phyloP scores from a whole-genome alignment of 345 rosid genomes.

The Populus davidiana region DNA sequence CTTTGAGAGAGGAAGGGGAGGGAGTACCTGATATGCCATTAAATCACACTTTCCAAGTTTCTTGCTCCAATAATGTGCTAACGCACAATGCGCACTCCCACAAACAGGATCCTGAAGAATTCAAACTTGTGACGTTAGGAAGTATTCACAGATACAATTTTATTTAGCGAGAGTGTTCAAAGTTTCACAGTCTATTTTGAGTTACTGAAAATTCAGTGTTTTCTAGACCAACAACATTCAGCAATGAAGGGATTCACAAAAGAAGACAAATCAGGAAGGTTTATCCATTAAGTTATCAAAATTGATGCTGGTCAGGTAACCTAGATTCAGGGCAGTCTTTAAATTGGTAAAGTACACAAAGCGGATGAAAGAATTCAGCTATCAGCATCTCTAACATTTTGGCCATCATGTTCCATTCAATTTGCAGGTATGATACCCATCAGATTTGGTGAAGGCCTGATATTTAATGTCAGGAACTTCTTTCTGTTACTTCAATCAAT shows the following conservation, averaged over 20 bases:
- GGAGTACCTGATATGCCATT: slow-evolving; percentile 53
- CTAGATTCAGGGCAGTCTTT: neutral
- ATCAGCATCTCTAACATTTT: neutral
- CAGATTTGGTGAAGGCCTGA: neutral
- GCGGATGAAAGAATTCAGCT: neutral
- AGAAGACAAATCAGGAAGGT: neutral
- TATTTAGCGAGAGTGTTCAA: too few species aligned
- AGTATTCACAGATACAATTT: neutral
- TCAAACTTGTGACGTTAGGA: neutral
- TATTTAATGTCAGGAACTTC: neutral
- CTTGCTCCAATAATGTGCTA: slow-evolving; percentile 66
- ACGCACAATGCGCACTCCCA: slow-evolving; percentile 77
- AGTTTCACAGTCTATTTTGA: too few species aligned
- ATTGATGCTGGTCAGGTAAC: neutral
- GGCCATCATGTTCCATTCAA: neutral
- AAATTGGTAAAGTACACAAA: neutral
- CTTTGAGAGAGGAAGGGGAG: neutral
- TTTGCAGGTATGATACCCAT: neutral
- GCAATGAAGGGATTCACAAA: neutral
- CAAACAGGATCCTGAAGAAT: slow-evolving; percentile 68
- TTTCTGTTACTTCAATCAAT: neutral
- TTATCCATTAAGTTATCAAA: neutral
- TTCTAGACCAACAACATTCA: neutral
- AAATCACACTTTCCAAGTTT: slow-evolving; percentile 62
- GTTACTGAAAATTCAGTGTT: too few species aligned